Percentiles rank a stretch among this genome's conserved stretches.
Conservation (phyloP, 495 filamentous ascomycete genomes). For the Aspergillus sclerotioniger region DNA sequence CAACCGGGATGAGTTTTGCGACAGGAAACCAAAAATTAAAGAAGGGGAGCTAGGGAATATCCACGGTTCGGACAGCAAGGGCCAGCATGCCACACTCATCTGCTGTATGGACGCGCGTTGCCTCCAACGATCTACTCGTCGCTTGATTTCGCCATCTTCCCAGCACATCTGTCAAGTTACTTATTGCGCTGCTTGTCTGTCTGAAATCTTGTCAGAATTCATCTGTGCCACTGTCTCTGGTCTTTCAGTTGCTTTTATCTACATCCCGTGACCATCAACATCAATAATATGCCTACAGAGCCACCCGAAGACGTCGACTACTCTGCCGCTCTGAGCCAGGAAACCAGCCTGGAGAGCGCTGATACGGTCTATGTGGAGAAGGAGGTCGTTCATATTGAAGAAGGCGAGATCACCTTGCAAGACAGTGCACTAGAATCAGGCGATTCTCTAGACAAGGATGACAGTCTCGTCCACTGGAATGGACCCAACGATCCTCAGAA, state of each 20-base stretch:
- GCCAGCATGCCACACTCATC: slow-evolving; percentile 10
- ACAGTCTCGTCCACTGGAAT: slow-evolving; percentile 18
- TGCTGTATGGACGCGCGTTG: slow-evolving; percentile 11
- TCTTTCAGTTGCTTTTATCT: background rate
- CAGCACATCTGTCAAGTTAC: background rate
- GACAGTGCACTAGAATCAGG: slow-evolving; percentile 2
- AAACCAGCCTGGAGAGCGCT: slow-evolving; percentile 3
- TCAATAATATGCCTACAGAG: background rate
- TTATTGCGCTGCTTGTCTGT: background rate
- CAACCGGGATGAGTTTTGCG: background rate
- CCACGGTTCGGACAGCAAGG: slow-evolving; percentile 7
- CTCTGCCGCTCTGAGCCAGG: background rate
- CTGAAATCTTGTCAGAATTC: background rate
- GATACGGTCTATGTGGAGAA: slow-evolving; percentile 2
- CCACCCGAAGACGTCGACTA: background rate
- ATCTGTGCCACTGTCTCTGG: background rate
- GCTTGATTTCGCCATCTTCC: background rate
- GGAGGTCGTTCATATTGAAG: background rate
- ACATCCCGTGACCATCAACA: background rate
- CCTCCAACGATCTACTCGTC: slow-evolving; percentile 8
- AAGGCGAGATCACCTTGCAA: background rate
- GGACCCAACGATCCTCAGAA: slow-evolving; percentile 48
- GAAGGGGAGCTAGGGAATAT: background rate
- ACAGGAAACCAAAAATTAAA: background rate
- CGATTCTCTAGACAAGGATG: background rate